These are phyloP conservation scores for Crepidotus variabilis DNA, from an alignment of 768 basidiomycete genomes.

Conservation along the genomic window DNA sequence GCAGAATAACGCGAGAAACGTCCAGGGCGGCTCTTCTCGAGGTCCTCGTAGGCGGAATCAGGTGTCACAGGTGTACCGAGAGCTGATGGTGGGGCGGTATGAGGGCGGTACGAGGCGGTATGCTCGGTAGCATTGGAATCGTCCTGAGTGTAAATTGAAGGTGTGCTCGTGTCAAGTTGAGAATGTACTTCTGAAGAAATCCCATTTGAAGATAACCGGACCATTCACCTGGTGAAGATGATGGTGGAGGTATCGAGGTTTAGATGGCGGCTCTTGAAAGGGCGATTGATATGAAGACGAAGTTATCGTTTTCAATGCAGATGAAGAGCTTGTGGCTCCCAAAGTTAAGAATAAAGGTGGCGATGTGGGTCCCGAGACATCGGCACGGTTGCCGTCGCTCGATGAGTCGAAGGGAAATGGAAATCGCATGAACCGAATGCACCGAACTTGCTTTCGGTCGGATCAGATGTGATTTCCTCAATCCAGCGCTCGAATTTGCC, in stretches of 20 bases:
- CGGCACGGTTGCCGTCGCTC: background rate
- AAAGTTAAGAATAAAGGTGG: background rate
- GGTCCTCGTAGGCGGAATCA: slow-evolving; percentile 3
- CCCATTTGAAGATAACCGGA: background rate
- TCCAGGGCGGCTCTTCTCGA: slow-evolving; percentile 4
- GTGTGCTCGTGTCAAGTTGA: no score
- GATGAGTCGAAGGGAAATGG: background rate
- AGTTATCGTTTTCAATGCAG: background rate
- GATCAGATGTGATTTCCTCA: background rate
- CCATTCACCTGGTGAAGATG: slow-evolving; percentile 14
- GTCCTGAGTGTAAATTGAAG: background rate
- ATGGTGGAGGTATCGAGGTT: background rate
- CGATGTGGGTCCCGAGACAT: background rate
- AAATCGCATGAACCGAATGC: background rate
- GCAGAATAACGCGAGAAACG: slow-evolving; percentile 7
- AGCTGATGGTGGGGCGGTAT: background rate
- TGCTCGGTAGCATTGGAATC: background rate
- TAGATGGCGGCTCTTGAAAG: background rate
- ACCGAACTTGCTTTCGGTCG: background rate
- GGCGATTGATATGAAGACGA: background rate
- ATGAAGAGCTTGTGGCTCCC: background rate
- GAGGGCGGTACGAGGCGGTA: background rate
- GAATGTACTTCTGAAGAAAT: background rate
- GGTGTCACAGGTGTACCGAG: slow-evolving; percentile 2
- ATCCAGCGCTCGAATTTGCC: background rate